phyloP scores from a whole-genome alignment of 2,329 filamentous ascomycete genomes.

The Remersonia thermophila region DNA sequence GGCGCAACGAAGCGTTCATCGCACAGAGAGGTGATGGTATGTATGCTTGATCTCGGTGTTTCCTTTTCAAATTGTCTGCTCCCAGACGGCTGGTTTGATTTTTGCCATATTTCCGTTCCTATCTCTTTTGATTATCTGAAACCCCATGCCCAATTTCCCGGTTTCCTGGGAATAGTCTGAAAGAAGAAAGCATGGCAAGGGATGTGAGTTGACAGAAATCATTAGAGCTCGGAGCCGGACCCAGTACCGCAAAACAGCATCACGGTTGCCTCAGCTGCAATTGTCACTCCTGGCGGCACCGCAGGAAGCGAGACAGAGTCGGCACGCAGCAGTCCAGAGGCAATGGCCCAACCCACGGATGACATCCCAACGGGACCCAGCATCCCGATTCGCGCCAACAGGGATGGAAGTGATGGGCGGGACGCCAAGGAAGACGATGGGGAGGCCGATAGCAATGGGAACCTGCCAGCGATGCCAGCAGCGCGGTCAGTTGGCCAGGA shows the following conservation, averaged over 20 bases:
- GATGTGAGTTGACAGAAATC: no score
- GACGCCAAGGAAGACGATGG: not conserved
- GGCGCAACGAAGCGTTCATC: slow-evolving; percentile 2
- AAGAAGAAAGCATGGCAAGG: no score
- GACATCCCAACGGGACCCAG: not conserved
- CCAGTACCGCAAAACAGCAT: slow-evolving; percentile 10
- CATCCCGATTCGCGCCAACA: not conserved
- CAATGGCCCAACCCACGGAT: not conserved
- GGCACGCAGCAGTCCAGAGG: slow-evolving; percentile 1
- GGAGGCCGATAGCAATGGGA: not conserved
- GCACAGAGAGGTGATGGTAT: slow-evolving; percentile 2
- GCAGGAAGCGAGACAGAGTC: slow-evolving; percentile 1
- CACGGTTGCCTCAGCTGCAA: slow-evolving; percentile 6
- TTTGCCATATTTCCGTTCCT: no score
- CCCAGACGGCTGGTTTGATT: not conserved
- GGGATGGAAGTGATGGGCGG: not conserved
- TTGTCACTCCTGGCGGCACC: not conserved
- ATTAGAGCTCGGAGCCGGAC: slow-evolving; percentile 2
- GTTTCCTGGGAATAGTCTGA: no score
- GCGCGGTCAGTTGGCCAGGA: no score
- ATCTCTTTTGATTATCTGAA: no score
- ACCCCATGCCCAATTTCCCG: no score
- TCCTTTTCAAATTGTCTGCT: not conserved
- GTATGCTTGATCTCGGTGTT: not conserved
- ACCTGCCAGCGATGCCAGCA: not conserved